Base-by-base conservation (phyloP, 1,139 yeast genomes). In the Taphrina wiesneri region DNA sequence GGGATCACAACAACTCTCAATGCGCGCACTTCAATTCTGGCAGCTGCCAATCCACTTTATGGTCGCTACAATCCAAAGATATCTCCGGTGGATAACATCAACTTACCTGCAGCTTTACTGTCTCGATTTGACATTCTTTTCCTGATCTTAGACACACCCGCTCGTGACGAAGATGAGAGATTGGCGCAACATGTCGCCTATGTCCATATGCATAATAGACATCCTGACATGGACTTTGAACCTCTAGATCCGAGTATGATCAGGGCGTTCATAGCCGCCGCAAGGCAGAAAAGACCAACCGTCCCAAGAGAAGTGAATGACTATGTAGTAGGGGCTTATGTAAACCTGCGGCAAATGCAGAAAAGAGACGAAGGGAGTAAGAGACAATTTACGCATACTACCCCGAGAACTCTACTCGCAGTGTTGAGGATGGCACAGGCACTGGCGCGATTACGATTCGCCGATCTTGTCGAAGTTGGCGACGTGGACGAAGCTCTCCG, bases 401-500 rank as follows among this genome's bases (percentile, higher is more conserved):
- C 99, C 0, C 98, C 98, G 67, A 87, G 99, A 81, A 91, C 98
- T 1, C 81, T 95, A 70, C 81, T 95, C 70, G 99, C 96, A 71
- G 87, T 95, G 65, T 80, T 95, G 72, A 87, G 99, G 79, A 82
- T 95, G 82, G 84, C 99, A 0, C 98, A 93, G 77, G 99, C 98
- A 0, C 82, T 89, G 70, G 98, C 99, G 0, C 84, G 97, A 73
- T 81, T 95, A 69, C 83, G 98, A 73, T 90, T 93, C 75, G 86
- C 87, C 68, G 82, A 87, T 69, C 78, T 75, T 17, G 99, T 95
- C 7, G 82, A 81, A 30, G 78, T 81, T 63, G 89, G 84, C 69
- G 99, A 95, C 77, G 97, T 95, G 45, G 98, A 95, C 74, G 99
- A 95, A 78, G 97, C 99, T 0, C 80, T 95, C 73, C 83, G 99